A percentile compares a stretch with the other conserved stretches of the same genome.
Conservation (phyloP, 352 stramenopile species). For the Phytophthora hybrid region DNA sequence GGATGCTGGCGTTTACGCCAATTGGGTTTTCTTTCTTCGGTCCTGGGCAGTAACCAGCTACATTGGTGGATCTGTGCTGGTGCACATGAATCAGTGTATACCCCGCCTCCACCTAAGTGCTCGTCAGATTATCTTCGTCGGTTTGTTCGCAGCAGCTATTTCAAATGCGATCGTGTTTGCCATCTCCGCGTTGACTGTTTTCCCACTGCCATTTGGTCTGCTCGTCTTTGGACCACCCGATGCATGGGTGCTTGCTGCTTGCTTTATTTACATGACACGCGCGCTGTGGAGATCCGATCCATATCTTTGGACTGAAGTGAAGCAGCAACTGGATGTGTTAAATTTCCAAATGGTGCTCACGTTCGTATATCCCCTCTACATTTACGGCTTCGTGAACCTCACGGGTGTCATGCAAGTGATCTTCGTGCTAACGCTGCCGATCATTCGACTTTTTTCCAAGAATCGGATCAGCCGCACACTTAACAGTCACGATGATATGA, state of each 20-base stretch:
- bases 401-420: conserved; percentile 10
- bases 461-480: conserved; percentile 10
- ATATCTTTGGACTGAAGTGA: conserved; percentile 9
- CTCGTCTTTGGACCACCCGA: conserved; percentile 5
- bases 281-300: conserved; percentile 10
- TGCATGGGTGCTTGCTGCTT: conserved; percentile 5
- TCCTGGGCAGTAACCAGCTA: conserved; percentile 13
- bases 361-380: conserved; percentile 19
- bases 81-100: conserved; percentile 11
- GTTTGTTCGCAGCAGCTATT: conserved; percentile 1
- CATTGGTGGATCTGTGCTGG: conserved; percentile 13
- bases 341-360: conserved; percentile 19
- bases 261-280: conserved; percentile 13
- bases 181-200: conserved; percentile 10
- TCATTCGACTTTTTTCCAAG: conserved; percentile 9
- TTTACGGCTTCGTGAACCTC: conserved; percentile 15
- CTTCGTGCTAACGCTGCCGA: conserved; percentile 12
- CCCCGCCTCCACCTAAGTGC: conserved; percentile 9
- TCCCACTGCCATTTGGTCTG: conserved; percentile 15
- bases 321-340: conserved; percentile 14
- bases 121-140: conserved; percentile 7
- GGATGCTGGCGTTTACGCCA: conserved; percentile 14
- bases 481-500: conserved; percentile 15
- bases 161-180: conserved; percentile 7
- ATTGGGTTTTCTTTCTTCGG: conserved; percentile 15